Evolutionary conservation across 352 stramenopile species (phyloP).

Genomic region (Phytophthora crassamura): DNA sequence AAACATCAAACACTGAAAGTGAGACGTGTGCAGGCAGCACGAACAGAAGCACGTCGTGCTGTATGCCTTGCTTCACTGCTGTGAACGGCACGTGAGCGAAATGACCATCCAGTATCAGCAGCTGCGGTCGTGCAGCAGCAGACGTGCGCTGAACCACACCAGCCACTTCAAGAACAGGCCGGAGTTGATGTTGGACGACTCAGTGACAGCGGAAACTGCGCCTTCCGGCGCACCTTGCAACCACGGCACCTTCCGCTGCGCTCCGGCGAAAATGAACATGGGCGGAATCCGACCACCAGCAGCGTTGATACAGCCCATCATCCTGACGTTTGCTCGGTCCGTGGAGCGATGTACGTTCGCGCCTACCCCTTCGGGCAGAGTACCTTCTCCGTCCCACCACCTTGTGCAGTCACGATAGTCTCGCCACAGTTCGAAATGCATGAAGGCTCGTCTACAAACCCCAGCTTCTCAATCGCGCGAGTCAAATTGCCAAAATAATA

Average conservation of each 20-base stretch:
- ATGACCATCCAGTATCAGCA: constrained; percentile 8
- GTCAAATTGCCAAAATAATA: constrained; percentile 14
- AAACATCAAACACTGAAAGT: constrained; percentile 8
- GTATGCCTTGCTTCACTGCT: neutral
- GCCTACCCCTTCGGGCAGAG: constrained; percentile 1
- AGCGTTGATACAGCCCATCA: constrained; percentile 17
- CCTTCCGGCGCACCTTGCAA: neutral
- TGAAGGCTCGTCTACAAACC: constrained; percentile 1
- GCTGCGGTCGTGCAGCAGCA: neutral
- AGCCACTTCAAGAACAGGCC: constrained; percentile 2
- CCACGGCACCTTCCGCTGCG: constrained; percentile 1
- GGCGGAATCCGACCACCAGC: neutral
- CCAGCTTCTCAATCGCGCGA: neutral
- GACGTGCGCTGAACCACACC: neutral
- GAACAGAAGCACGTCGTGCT: constrained; percentile 4
- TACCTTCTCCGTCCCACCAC: neutral
- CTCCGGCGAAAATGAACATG: constrained; percentile 4
- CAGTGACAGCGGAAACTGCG: neutral
- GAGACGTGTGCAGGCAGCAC: constrained; percentile 7
- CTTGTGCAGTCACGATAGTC: neutral
- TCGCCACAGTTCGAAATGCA: constrained; percentile 14
- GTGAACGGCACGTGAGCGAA: neutral
- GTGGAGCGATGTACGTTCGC: constrained; percentile 1
- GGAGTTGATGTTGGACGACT: constrained; percentile 3
- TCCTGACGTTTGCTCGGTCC: constrained; percentile 8